Evolutionary conservation across 2,329 filamentous ascomycete genomes (phyloP), one percentile per base, ranked within the genome.

Genomic region (Talaromyces sp.): DNA sequence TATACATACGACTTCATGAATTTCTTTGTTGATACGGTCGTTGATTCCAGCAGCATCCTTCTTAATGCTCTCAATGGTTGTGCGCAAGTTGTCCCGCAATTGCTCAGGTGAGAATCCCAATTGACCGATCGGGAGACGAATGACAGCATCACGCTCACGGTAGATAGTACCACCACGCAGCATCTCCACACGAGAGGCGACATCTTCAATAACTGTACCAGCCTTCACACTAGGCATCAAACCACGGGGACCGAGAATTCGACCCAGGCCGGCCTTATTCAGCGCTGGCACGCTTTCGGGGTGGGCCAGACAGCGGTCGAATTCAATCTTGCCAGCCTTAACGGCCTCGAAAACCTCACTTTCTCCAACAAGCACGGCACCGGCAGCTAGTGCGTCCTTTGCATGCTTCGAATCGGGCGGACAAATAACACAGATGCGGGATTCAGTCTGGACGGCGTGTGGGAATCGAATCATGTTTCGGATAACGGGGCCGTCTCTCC

Each of bases 211-310:
- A 51, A 99, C 89, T 0, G 94, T 97, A 60, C 91, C 91, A 57
- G 85, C 85, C 80, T 96, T 96, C 55, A 83, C 77, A 70, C 85
- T 95, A 5, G 94, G 94, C 94, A 99, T 97, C 67, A 99, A 75
- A 2, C 92, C 92, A 73, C 85, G 87, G 41, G 95, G 94, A 66
- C 94, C 94, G 17, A 99, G 80, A 39, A 96, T 82, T 60, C 87
- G 83, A 58, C 89, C 93, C 58, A 99, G 73, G 0, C 83, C 85
- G 32, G 91, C 88, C 78, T 94, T 92, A 70, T 87, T 88, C 66
- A 99, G 78, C 51, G 89, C 91, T 47, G 83, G 81, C 62, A 94
- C 80, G 63, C 87, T 91, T 63, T 90, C 85, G 46, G 82, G 80
- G 73, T 97, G 92, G 75, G 91, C 96, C 63, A 99, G 85, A 57